Percentiles rank a stretch among this genome's conserved stretches.
Conservation (phyloP, 2,329 filamentous ascomycete species). For the Pestalotiopsis sp. region DNA sequence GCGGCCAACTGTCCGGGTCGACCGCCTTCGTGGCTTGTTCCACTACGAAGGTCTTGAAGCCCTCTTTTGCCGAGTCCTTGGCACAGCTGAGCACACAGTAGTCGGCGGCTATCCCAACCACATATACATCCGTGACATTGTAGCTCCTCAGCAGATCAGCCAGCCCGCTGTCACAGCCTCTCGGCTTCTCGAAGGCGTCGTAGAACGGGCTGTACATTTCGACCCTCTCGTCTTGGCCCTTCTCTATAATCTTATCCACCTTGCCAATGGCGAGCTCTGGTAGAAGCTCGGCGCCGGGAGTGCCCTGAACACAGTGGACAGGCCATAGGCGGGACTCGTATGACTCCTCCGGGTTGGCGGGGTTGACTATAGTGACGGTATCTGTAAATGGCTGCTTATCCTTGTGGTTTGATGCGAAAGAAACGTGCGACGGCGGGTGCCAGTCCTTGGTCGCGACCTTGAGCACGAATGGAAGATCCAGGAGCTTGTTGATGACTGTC, state of each 20-base stretch:
- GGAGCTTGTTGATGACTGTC: slow-evolving; percentile 72
- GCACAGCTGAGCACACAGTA: slow-evolving; percentile 88
- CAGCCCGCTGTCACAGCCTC: slow-evolving; percentile 66
- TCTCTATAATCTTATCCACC: slow-evolving; percentile 72
- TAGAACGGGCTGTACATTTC: slow-evolving; percentile 97
- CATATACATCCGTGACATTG: slow-evolving; percentile 76
- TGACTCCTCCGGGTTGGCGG: slow-evolving; percentile 61
- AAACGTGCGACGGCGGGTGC: slow-evolving; percentile 82
- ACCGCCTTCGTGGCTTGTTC: slow-evolving; percentile 80
- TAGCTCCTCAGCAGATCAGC: slow-evolving; percentile 56
- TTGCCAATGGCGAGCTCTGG: slow-evolving; percentile 65
- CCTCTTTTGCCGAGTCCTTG: slow-evolving; percentile 73
- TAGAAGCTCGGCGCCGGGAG: slow-evolving; percentile 72
- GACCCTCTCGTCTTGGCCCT: slow-evolving; percentile 73
- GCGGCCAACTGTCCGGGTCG: slow-evolving; percentile 60
- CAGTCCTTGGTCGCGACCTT: slow-evolving; percentile 91
- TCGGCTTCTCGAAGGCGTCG: slow-evolving; percentile 71
- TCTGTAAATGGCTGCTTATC: slow-evolving; percentile 70
- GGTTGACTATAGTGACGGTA: slow-evolving; percentile 66
- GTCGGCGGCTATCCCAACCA: slow-evolving; percentile 85
- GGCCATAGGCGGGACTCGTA: slow-evolving; percentile 83
- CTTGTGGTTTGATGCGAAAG: slow-evolving; percentile 82
- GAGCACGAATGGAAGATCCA: slow-evolving; percentile 70
- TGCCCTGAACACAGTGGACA: slow-evolving; percentile 80
- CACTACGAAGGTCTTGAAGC: slow-evolving; percentile 77